Conservation (phyloP, 2,329 filamentous ascomycete species). For the Fusarium nanum region DNA sequence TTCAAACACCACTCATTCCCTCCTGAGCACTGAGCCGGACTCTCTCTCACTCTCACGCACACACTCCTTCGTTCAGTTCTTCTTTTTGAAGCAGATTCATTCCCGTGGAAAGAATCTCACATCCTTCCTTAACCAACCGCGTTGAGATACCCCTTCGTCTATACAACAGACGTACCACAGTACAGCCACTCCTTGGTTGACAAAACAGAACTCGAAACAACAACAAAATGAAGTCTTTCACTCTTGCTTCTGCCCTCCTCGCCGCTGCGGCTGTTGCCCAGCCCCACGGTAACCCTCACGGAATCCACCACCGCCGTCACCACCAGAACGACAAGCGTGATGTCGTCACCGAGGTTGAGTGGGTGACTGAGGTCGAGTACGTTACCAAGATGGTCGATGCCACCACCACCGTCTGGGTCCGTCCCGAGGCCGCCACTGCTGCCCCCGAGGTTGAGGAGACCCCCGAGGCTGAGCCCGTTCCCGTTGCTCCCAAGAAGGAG, state of each 20-base stretch:
- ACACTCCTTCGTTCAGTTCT: constrained; percentile 44
- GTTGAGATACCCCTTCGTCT: constrained; percentile 44
- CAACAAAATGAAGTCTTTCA: constrained; percentile 56
- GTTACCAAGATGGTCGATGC: constrained; percentile 63
- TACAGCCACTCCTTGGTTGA: constrained; percentile 39
- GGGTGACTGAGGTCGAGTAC: constrained; percentile 61
- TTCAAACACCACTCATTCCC: constrained; percentile 46
- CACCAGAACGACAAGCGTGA: constrained; percentile 53
- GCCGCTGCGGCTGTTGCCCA: constrained; percentile 62
- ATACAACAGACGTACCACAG: constrained; percentile 35
- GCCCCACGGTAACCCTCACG: constrained; percentile 53
- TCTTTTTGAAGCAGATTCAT: constrained; percentile 42
- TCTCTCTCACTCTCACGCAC: constrained; percentile 41
- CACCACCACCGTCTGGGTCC: constrained; percentile 60
- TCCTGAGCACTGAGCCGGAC: constrained; percentile 47
- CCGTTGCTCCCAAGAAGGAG: constrained; percentile 32
- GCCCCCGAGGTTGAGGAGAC: constrained; percentile 34
- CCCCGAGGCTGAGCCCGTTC: constrained; percentile 27
- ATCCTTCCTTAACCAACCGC: constrained; percentile 39
- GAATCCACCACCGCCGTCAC: constrained; percentile 55
- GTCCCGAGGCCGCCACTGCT: constrained; percentile 48
- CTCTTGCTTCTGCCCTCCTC: constrained; percentile 49
- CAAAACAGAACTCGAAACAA: constrained; percentile 34
- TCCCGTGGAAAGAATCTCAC: constrained; percentile 46
- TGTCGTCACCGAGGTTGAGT: constrained; percentile 62